Evolutionary conservation across 1,284 basidiomycete species (phyloP), one percentile per base, ranked within the genome.

Genomic region (Sutorius eximius): DNA sequence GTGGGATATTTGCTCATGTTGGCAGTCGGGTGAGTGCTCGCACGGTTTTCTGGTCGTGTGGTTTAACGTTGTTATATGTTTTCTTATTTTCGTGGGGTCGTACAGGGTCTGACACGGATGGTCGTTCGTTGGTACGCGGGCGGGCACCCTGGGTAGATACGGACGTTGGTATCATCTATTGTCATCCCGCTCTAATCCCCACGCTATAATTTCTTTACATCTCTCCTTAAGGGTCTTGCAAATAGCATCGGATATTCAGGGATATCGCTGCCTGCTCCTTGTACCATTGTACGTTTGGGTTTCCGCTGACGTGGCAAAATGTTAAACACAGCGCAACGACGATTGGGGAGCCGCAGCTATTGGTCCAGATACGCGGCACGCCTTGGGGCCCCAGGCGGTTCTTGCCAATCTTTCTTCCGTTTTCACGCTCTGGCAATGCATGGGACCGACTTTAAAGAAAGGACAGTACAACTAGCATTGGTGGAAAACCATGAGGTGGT

Each of bases 1-100:
- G 46, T 65, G 3, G 63, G 66, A 16, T 68, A 55, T 24, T 9
- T 62, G 33, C 60, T 68, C 8, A 65, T 66, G 63, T 16, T 47
- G 45, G 46, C 46, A 9, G 51, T 64, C 22, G 51, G 56, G 65
- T 68, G 38, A 49, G 62, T 55, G 22, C 16, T 29, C 1, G 10
- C 5, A 7, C 13, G 2, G 6, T 37, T 20, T n/a, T 27, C 22
- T 27, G 16, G 11, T 32, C 8, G 10, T 36, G 2, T 40, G 12
- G 3, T 0, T 2, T 22, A 22, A 24, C 15, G 18, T 12, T 50
- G 27, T 24, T 54, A 33, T n/a, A 61, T 13, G 20, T 18, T n/a
- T 33, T 24, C 16, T n/a, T n/a, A 10, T 15, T 18, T 7, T 36
- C 9, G 3, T 9, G 11, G n/a, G 12, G 29, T 13, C 36, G 15